Evolutionary conservation across 805 yeast species (phyloP).

Genomic region (Candida corydali): DNA sequence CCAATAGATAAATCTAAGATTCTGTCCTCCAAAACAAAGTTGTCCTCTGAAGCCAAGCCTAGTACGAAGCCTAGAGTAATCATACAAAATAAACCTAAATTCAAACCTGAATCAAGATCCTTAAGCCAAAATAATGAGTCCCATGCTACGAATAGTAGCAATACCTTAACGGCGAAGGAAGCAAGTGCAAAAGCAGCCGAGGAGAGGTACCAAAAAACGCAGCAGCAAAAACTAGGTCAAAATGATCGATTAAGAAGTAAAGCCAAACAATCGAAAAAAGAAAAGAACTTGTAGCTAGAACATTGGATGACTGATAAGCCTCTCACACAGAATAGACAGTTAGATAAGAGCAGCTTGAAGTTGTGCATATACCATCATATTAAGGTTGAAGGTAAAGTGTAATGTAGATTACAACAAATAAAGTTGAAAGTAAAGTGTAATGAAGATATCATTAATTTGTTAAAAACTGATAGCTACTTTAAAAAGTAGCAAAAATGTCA

Average conservation of each 20-base stretch:
- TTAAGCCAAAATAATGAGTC: not conserved
- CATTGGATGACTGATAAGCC: too few relatives aligned
- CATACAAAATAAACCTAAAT: too few relatives aligned
- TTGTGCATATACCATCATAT: too few relatives aligned
- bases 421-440: too few relatives aligned
- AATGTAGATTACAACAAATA: too few relatives aligned
- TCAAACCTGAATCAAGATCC: conserved; percentile 2
- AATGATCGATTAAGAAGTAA: conserved; percentile 23
- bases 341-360: too few relatives aligned
- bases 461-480: too few relatives aligned
- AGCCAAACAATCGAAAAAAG: conserved; percentile 5
- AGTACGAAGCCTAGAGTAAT: not conserved
- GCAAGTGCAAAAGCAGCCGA: conserved; percentile 42
- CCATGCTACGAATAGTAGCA: not conserved
- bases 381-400: too few relatives aligned
- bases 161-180: conserved; percentile 13
- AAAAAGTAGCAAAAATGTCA: too few relatives aligned
- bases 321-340: too few relatives aligned
- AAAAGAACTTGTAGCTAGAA: not conserved
- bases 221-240: conserved; percentile 23
- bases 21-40: not conserved
- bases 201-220: conserved; percentile 24
- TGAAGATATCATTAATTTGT: too few relatives aligned
- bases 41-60: not conserved
- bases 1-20: not conserved